Evolutionary conservation across 176 grass and related monocot species (phyloP).

Genomic region (Carex scoparia): DNA sequence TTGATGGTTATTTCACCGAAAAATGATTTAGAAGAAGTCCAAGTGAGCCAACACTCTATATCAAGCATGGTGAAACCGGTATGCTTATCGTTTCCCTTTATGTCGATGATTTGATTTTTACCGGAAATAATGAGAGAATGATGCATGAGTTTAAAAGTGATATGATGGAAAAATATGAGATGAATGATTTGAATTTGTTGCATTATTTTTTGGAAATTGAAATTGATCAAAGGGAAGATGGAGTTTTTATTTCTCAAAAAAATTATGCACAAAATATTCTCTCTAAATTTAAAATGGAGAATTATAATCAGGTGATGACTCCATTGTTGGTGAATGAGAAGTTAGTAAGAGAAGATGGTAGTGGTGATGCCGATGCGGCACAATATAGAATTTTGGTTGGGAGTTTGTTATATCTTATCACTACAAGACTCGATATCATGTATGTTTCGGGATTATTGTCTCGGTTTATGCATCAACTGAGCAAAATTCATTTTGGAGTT

Average conservation of each 20-base stretch:
- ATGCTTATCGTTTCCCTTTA: background rate
- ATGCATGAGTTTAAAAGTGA: background rate
- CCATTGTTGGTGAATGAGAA: background rate
- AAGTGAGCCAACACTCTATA: background rate
- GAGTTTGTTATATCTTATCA: no score
- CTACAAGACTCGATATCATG: background rate
- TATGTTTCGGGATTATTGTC: background rate
- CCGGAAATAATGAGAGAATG: background rate
- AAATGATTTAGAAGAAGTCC: no score
- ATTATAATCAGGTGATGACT: background rate
- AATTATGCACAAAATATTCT: background rate
- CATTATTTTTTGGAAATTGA: background rate
- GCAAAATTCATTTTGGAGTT: background rate
- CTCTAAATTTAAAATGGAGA: background rate
- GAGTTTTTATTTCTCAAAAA: slow-evolving; percentile 3
- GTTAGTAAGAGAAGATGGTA: background rate
- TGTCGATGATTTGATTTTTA: background rate
- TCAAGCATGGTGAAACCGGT: background rate
- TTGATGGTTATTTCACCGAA: background rate
- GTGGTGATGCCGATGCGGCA: background rate
- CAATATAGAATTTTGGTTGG: background rate
- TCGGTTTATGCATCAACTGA: background rate
- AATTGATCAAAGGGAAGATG: background rate
- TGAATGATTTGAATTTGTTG: background rate
- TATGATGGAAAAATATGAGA: no score